phyloP scores from a whole-genome alignment of 2,329 filamentous ascomycete genomes.

The Didymella segeticola region DNA sequence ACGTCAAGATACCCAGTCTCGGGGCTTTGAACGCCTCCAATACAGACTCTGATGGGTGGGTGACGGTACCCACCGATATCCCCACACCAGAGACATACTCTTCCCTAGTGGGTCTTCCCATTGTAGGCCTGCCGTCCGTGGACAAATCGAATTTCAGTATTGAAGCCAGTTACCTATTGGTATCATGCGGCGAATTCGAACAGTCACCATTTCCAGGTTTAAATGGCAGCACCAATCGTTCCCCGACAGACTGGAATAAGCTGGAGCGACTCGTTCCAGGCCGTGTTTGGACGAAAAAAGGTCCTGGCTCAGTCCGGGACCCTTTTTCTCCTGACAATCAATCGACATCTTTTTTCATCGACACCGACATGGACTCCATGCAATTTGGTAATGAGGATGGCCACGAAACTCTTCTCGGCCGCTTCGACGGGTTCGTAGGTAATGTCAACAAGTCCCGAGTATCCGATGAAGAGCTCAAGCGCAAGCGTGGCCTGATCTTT shows the following conservation, averaged over 20 bases:
- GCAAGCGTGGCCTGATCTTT: constrained; percentile 18
- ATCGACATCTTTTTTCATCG: constrained; percentile 33
- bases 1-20: constrained; percentile 44
- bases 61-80: constrained; percentile 19
- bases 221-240: background rate
- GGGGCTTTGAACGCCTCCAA: constrained; percentile 13
- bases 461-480: constrained; percentile 2
- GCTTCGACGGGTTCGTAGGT: constrained; percentile 31
- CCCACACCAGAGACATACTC: constrained; percentile 32
- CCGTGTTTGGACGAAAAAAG: constrained; percentile 30
- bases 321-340: constrained; percentile 19
- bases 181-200: constrained; percentile 21
- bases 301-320: background rate
- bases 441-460: constrained; percentile 20
- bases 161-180: constrained; percentile 31
- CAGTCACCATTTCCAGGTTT: constrained; percentile 15
- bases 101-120: constrained; percentile 40
- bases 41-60: constrained; percentile 32
- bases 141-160: constrained; percentile 25
- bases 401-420: constrained; percentile 5
- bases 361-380: constrained; percentile 17
- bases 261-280: constrained; percentile 27
- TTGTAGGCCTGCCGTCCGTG: constrained; percentile 25
- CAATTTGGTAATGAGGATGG: background rate
- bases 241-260: constrained; percentile 16